These are phyloP conservation scores for Pogostemon cablin DNA, from an alignment of 257 asterid species.

Conservation along the genomic window DNA sequence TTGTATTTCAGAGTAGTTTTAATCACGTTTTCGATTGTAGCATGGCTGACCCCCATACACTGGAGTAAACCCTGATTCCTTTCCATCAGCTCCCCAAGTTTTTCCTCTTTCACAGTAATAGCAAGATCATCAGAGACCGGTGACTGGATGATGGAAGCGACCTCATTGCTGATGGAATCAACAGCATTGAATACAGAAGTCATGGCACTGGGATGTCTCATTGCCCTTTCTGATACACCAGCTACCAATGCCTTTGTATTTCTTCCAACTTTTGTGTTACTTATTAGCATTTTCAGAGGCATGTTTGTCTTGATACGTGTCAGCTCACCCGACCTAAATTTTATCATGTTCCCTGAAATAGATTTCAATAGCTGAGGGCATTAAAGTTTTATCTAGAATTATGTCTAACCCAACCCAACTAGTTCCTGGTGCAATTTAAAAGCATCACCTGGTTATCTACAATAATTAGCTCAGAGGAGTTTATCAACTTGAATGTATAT, in stretches of 20 bases:
- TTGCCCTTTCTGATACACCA: constrained; percentile 75
- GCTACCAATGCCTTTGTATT: constrained; percentile 88
- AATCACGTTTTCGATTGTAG: constrained; percentile 82
- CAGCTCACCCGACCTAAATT: constrained; percentile 79
- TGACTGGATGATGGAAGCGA: constrained; percentile 75
- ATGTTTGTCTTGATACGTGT: constrained; percentile 80
- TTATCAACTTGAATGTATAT: too few species aligned
- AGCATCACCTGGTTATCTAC: too few species aligned
- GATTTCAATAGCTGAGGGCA: constrained; percentile 25
- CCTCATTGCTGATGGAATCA: constrained; percentile 84
- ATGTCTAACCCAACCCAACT: not conserved
- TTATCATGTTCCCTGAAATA: constrained; percentile 86
- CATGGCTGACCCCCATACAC: constrained; percentile 97
- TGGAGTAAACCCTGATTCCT: constrained; percentile 95
- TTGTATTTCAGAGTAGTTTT: constrained; percentile 76
- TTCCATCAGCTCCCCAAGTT: constrained; percentile 82
- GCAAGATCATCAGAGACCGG: constrained; percentile 86
- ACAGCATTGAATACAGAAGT: constrained; percentile 80
- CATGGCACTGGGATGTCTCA: constrained; percentile 80
- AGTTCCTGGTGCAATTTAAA: not conserved
- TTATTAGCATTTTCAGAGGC: constrained; percentile 95
- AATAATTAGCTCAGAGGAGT: too few species aligned
- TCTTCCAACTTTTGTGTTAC: constrained; percentile 91
- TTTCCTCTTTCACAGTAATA: constrained; percentile 91
- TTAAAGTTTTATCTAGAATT: constrained; percentile 21